Evolutionary conservation across 345 rosid species (phyloP).

Genomic region (Anacardium occidentale): DNA sequence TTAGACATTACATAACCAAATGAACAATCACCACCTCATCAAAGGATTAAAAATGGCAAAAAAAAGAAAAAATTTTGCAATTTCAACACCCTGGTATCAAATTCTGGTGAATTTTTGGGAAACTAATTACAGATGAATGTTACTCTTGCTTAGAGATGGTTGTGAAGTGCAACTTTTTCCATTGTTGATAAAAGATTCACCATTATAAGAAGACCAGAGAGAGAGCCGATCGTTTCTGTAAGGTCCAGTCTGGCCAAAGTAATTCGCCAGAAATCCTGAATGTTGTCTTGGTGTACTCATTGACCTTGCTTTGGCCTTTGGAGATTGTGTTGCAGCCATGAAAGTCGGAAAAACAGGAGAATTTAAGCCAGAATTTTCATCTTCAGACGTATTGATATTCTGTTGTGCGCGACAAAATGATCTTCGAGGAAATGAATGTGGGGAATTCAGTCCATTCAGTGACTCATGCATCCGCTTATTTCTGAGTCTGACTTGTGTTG

Average conservation of each 20-base stretch:
- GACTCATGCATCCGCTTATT: constrained; percentile 36
- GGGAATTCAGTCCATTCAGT: constrained; percentile 43
- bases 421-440: constrained; percentile 59
- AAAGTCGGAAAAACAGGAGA: constrained; percentile 62
- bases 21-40: no score
- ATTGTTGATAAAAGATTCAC: constrained; percentile 30
- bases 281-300: constrained; percentile 77
- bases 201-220: constrained; percentile 51
- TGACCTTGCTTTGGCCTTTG: constrained; percentile 76
- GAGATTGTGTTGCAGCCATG: constrained; percentile 69
- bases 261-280: constrained; percentile 37
- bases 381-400: constrained; percentile 22
- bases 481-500: constrained; percentile 32
- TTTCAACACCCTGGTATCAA: no score
- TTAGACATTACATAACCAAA: no score
- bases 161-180: constrained; percentile 27
- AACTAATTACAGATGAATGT: neutral
- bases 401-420: constrained; percentile 52
- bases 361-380: constrained; percentile 39
- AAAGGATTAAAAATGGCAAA: no score
- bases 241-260: constrained; percentile 34
- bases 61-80: no score
- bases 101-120: no score
- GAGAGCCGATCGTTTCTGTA: constrained; percentile 28
- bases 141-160: constrained; percentile 22